Percentiles rank a stretch among this genome's conserved stretches.
Conservation (phyloP, 768 basidiomycete species). For the Leccinum barrowsii region DNA sequence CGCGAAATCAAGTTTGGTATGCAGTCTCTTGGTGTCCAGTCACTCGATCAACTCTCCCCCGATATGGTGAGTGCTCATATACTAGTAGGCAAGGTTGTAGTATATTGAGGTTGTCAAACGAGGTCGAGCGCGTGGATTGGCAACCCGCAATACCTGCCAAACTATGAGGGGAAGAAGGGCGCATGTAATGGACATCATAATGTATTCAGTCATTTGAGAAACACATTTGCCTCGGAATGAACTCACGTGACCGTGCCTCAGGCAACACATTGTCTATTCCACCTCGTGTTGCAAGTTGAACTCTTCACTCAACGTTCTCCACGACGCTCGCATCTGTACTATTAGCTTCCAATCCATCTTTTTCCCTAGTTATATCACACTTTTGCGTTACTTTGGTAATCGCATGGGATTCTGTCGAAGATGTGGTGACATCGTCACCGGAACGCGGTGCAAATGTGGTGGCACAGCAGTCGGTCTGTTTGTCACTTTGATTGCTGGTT, state of each 20-base stretch:
- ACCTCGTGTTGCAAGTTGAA: conserved; percentile 12
- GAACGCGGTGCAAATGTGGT: conserved; percentile 74
- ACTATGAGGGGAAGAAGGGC: conserved; percentile 16
- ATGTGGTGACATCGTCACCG: conserved; percentile 78
- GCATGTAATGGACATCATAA: background rate
- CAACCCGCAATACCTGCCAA: conserved; percentile 36
- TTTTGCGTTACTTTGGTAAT: background rate
- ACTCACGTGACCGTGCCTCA: conserved; percentile 19
- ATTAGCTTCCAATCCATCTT: background rate
- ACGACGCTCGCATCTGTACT: background rate
- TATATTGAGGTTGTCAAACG: conserved; percentile 1
- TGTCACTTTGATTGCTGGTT: conserved; percentile 3
- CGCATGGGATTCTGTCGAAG: conserved; percentile 81
- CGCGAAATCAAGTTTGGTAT: conserved; percentile 77
- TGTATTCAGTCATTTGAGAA: background rate
- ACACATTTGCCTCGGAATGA: background rate
- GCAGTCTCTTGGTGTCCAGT: conserved; percentile 69
- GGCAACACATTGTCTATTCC: background rate
- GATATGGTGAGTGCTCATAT: conserved; percentile 55
- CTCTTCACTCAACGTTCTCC: conserved; percentile 3
- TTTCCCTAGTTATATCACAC: background rate
- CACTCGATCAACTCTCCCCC: conserved; percentile 62
- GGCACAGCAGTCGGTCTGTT: conserved; percentile 73
- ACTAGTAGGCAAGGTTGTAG: background rate
- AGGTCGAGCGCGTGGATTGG: conserved; percentile 71